phyloP scores from a whole-genome alignment of 805 yeast genomes.

The Nakazawaea anatomiae region DNA sequence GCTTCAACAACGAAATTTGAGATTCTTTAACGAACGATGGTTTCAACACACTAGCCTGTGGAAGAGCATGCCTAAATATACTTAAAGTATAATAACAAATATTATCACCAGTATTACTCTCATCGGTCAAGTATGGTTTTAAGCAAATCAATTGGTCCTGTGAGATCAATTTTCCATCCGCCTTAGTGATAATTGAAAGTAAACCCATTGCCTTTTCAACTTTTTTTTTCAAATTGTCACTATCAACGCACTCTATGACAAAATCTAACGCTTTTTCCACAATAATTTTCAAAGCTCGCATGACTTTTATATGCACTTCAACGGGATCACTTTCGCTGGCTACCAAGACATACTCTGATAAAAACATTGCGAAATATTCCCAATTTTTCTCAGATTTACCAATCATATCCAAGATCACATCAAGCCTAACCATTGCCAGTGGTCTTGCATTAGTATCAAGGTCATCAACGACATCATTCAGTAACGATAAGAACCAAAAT shows the following conservation, averaged over 20 bases:
- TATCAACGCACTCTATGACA: conserved; percentile 29
- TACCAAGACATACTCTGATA: conserved; percentile 37
- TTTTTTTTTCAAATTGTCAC: conserved; percentile 16
- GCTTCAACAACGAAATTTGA: conserved; percentile 44
- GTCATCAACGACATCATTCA: conserved; percentile 3
- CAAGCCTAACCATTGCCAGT: conserved; percentile 13
- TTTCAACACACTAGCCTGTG: conserved; percentile 37
- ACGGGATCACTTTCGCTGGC: conserved; percentile 15
- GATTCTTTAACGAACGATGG: conserved; percentile 43
- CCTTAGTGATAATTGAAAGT: conserved; percentile 49
- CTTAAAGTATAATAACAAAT: conserved; percentile 45
- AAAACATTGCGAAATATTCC: conserved; percentile 40
- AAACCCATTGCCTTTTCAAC: conserved; percentile 38
- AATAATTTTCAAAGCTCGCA: conserved; percentile 20
- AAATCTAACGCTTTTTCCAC: conserved; percentile 30
- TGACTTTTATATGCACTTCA: conserved; percentile 10
- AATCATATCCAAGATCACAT: conserved; percentile 34
- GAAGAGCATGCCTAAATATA: conserved; percentile 46
- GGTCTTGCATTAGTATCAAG: background rate
- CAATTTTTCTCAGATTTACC: conserved; percentile 31
- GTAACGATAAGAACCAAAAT: conserved; percentile 27
- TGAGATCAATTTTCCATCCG: conserved; percentile 45
- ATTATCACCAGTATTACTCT: conserved; percentile 30
- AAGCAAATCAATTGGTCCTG: conserved; percentile 64
- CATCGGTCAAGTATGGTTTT: conserved; percentile 59